Evolutionary conservation across 139 green algal genomes (phyloP), one percentile per base, ranked within the genome.

Genomic region (Pleodorina starrii): DNA sequence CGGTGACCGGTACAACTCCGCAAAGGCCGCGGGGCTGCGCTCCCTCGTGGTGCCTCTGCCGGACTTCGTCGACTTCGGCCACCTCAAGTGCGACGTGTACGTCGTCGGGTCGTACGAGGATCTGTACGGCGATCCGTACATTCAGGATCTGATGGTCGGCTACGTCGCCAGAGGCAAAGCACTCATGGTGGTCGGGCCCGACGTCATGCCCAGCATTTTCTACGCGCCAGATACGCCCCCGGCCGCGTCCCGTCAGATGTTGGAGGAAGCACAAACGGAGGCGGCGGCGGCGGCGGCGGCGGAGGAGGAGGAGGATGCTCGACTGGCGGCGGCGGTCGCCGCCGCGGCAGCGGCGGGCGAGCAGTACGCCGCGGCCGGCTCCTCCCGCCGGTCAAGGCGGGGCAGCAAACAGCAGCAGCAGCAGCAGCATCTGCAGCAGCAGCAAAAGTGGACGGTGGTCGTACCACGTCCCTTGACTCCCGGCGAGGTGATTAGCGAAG

Each of bases 21-120:
- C 72, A 25, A 80, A 54, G 42, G 21, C 57, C 17, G 72, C 72
- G 16, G 14, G 42, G 42, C 21, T 80, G 42, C 32, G 1, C 42
- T 38, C 38, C 1, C 72, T 80, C 5, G 42, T 59, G 9, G 4
- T 80, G 43, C 16, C 72, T 1, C 72, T 57, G 42, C 1, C 5
- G 12, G 19, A 5, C 25, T 80, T 57, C 25, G 40, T 57, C 12
- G 12, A 43, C 42, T 27, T 16, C 43, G 23, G 6, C 10, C 42
- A 80, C 72, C 2, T 1, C n/a, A 57, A 54, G 36, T 85, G 78
- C 36, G 78, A 85, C 25, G 36, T 85, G 51, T 85, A 85, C 50
- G 78, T 85, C 51, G 51, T 85, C 51, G 38, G 36, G 19, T 46
- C 78, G 36, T 85, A 85, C 51, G 6, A 72, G 0, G 0, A 38